These are phyloP conservation scores for Hyaloperonospora arabidopsidis DNA, from an alignment of 352 stramenopile species.

Conservation along the genomic window DNA sequence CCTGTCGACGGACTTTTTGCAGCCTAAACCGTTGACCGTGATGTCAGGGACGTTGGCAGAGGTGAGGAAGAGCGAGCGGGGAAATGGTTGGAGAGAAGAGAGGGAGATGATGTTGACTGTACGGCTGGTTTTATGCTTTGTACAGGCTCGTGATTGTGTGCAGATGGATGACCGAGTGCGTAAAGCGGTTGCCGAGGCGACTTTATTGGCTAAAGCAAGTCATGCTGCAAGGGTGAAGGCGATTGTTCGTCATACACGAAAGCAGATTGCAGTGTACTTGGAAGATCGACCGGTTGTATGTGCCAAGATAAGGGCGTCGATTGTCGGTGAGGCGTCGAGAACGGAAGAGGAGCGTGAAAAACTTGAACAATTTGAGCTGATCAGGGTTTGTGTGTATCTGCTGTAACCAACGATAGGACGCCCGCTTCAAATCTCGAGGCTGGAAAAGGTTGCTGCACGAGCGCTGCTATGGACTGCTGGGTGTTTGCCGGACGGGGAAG, in stretches of 20 bases:
- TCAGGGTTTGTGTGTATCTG: background rate
- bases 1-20: conserved; percentile 17
- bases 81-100: conserved; percentile 7
- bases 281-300: conserved; percentile 24
- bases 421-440: conserved; percentile 28
- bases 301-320: conserved; percentile 12
- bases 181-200: conserved; percentile 35
- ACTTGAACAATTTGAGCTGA: background rate
- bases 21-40: conserved; percentile 19
- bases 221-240: conserved; percentile 25
- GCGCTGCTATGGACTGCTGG: conserved; percentile 36
- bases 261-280: conserved; percentile 39
- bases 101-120: background rate
- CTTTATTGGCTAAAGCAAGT: conserved; percentile 28
- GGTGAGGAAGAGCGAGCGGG: conserved; percentile 10
- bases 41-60: conserved; percentile 20
- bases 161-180: conserved; percentile 30
- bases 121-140: background rate
- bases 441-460: conserved; percentile 41
- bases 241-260: conserved; percentile 32
- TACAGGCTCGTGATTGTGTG: background rate
- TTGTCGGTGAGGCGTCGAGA: conserved; percentile 11
- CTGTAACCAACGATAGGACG: conserved; percentile 3
- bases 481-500: conserved; percentile 11
- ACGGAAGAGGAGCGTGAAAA: background rate